phyloP scores from a whole-genome alignment of 805 yeast species.

The Hanseniaspora vineae region DNA sequence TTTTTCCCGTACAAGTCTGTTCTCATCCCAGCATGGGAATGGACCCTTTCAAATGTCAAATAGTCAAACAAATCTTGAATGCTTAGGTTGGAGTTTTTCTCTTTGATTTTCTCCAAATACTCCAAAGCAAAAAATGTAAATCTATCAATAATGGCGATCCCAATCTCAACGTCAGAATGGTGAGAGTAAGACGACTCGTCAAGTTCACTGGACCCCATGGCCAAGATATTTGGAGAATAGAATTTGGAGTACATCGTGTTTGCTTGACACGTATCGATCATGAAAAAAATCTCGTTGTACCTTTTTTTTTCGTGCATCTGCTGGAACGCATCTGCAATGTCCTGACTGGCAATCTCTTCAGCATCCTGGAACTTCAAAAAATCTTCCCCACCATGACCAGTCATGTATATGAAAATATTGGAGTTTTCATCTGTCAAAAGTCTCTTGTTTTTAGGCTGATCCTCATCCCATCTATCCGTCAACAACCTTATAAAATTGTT shows the following conservation, averaged over 20 bases:
- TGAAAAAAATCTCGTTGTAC: slow-evolving; percentile 88
- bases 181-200: slow-evolving; percentile 92
- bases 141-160: slow-evolving; percentile 95
- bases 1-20: slow-evolving; percentile 64
- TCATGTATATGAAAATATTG: slow-evolving; percentile 85
- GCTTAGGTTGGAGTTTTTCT: slow-evolving; percentile 61
- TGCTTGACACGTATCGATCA: slow-evolving; percentile 99
- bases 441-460: slow-evolving; percentile 86
- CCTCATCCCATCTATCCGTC: slow-evolving; percentile 92
- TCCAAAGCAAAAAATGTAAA: slow-evolving; percentile 88
- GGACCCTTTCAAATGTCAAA: slow-evolving; percentile 74
- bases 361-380: slow-evolving; percentile 97
- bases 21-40: slow-evolving; percentile 87
- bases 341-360: slow-evolving; percentile 91
- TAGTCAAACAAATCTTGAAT: slow-evolving; percentile 75
- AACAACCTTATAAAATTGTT: slow-evolving; percentile 86
- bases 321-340: slow-evolving; percentile 91
- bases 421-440: slow-evolving; percentile 87
- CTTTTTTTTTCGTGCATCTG: slow-evolving; percentile 95
- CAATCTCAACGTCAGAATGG: slow-evolving; percentile 88
- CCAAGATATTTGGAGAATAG: slow-evolving; percentile 82
- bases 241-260: slow-evolving; percentile 92
- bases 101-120: slow-evolving; percentile 61
- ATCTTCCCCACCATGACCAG: slow-evolving; percentile 98
- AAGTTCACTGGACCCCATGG: slow-evolving; percentile 81